Evolutionary conservation across 225 moss, liverwort and hornwort species (phyloP).

Genomic region (Physcomitrellopsis africana): DNA sequence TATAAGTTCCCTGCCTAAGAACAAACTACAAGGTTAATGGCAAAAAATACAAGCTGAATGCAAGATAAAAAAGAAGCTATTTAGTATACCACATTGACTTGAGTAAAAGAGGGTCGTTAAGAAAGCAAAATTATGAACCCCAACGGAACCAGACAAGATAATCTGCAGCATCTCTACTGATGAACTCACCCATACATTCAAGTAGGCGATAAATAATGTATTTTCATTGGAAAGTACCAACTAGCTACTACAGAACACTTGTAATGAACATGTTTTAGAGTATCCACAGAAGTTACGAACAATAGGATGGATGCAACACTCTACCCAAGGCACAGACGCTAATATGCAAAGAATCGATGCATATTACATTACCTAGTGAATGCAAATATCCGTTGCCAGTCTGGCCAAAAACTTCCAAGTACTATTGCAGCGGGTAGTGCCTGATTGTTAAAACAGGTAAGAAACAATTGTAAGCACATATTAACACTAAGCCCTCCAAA

Average conservation of each 20-base stretch:
- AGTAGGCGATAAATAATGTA: neutral
- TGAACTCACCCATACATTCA: neutral
- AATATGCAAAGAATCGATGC: neutral
- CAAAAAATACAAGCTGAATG: neutral
- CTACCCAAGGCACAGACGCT: neutral
- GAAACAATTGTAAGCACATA: conserved; percentile 25
- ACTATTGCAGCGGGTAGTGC: conserved; percentile 79
- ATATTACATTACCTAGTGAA: conserved; percentile 57
- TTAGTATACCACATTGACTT: neutral
- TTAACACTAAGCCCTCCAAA: neutral
- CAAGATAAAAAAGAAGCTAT: neutral
- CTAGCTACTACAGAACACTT: neutral
- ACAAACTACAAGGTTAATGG: neutral
- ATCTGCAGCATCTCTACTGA: neutral
- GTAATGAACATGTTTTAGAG: neutral
- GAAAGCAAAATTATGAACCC: too few species aligned
- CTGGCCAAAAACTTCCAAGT: conserved; percentile 70
- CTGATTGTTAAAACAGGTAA: conserved; percentile 46
- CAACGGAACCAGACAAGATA: too few species aligned
- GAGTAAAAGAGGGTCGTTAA: neutral
- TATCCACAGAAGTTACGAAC: neutral
- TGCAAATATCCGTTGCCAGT: conserved; percentile 87
- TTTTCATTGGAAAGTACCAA: neutral
- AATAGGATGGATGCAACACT: neutral
- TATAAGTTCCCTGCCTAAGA: neutral